These are phyloP conservation scores for Aspergillus novoparasiticus DNA, from an alignment of 2,329 filamentous ascomycete genomes.

Conservation along the genomic window DNA sequence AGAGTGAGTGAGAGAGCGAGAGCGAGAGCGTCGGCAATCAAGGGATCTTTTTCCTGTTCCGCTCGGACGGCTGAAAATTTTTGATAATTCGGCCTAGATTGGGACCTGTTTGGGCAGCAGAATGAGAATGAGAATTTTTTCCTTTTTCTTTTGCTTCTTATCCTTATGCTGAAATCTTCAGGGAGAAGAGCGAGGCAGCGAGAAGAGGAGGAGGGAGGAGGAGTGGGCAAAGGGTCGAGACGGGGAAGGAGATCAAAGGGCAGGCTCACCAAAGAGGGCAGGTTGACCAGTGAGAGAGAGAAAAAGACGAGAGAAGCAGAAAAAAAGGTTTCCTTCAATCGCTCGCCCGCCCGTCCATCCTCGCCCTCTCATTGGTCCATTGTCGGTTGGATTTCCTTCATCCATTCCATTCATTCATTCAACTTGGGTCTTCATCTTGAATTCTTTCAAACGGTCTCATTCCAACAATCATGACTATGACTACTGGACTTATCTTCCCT, in stretches of 20 bases:
- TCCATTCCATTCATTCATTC: background rate
- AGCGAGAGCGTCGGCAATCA: constrained; percentile 21
- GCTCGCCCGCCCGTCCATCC: background rate
- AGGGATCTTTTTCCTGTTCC: constrained; percentile 17
- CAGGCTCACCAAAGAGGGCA: background rate
- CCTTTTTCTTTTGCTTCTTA: background rate
- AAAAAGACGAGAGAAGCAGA: background rate
- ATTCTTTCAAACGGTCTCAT: background rate
- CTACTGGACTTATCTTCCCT: no score
- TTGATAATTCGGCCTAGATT: constrained; percentile 1
- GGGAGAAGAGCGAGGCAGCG: constrained; percentile 3
- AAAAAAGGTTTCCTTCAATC: background rate
- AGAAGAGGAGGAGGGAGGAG: background rate
- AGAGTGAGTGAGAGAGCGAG: background rate
- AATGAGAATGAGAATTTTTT: constrained; percentile 8
- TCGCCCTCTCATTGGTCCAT: background rate
- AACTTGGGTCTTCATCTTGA: background rate
- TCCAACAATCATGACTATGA: no score
- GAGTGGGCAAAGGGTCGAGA: background rate
- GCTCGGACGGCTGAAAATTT: constrained; percentile 5
- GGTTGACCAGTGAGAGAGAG: background rate
- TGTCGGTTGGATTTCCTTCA: background rate
- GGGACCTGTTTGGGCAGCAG: background rate
- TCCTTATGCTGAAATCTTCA: background rate
- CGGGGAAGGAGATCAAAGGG: constrained; percentile 3